Percentiles rank a stretch among this genome's conserved stretches.
Conservation (phyloP, 139 green algal genomes). For the Eudorina sp. region DNA sequence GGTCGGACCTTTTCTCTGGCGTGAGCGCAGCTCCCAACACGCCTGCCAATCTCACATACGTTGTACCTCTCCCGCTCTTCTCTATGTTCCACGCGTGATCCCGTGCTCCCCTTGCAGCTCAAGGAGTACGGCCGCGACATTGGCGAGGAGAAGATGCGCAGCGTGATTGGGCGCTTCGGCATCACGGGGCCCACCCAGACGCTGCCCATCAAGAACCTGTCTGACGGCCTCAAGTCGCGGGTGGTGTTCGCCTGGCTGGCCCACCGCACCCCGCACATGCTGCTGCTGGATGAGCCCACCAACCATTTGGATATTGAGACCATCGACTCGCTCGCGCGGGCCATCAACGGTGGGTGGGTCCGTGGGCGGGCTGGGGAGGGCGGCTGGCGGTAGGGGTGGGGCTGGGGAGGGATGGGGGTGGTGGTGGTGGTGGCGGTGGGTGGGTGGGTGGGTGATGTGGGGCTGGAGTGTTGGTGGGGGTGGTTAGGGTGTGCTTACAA, state of each 20-base stretch:
- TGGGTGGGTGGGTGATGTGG: no score
- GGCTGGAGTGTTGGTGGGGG: no score
- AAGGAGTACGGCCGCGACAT: slow-evolving; percentile 69
- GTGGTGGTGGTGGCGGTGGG: no score
- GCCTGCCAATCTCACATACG: no score
- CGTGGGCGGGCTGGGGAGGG: no score
- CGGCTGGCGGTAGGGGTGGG: not conserved
- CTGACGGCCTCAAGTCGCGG: slow-evolving; percentile 91
- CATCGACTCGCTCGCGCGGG: slow-evolving; percentile 94
- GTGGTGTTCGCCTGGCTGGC: slow-evolving; percentile 95
- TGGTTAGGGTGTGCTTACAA: no score
- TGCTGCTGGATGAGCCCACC: slow-evolving; percentile 65
- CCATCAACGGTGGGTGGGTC: slow-evolving; percentile 88
- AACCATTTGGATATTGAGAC: slow-evolving; percentile 95
- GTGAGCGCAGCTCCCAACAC: no score
- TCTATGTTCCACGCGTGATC: no score
- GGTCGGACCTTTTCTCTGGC: no score
- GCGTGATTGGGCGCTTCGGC: slow-evolving; percentile 81
- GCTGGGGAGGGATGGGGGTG: not conserved
- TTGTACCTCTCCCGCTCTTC: no score
- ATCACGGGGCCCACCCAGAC: slow-evolving; percentile 83
- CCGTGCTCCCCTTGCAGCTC: slow-evolving; percentile 49
- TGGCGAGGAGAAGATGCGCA: slow-evolving; percentile 81
- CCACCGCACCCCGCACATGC: slow-evolving; percentile 63
- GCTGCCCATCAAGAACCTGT: slow-evolving; percentile 86